A percentile compares a stretch with the other conserved stretches of the same genome.
Conservation (phyloP, 352 stramenopile genomes). For the Pythium apleroticum region DNA sequence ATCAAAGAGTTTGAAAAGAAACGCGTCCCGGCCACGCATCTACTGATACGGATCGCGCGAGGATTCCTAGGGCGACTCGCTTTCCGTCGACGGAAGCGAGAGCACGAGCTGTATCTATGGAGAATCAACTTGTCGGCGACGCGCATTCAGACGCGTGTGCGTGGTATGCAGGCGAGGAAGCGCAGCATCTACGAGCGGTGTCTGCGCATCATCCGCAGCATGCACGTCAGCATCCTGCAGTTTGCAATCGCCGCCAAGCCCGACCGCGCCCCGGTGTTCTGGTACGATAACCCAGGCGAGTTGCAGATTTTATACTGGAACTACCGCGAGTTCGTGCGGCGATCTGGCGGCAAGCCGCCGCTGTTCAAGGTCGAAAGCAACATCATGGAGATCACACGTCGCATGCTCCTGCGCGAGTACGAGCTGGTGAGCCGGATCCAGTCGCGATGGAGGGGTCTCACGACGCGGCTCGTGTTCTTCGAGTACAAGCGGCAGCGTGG, state of each 20-base stretch:
- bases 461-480: slow-evolving; percentile 57
- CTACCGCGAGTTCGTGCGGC: slow-evolving; percentile 76
- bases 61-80: slow-evolving; percentile 62
- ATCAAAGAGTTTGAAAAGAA: slow-evolving; percentile 69
- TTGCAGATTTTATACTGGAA: slow-evolving; percentile 67
- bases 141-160: slow-evolving; percentile 56
- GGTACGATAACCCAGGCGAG: slow-evolving; percentile 69
- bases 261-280: slow-evolving; percentile 63
- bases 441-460: slow-evolving; percentile 55
- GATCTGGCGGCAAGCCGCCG: slow-evolving; percentile 50
- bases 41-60: slow-evolving; percentile 62
- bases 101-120: slow-evolving; percentile 46
- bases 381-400: slow-evolving; percentile 62
- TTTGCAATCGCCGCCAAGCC: slow-evolving; percentile 36
- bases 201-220: slow-evolving; percentile 50
- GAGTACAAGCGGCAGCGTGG: slow-evolving; percentile 67
- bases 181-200: slow-evolving; percentile 67
- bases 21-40: slow-evolving; percentile 44
- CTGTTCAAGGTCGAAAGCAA: slow-evolving; percentile 77
- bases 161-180: slow-evolving; percentile 58
- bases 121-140: slow-evolving; percentile 53
- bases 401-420: slow-evolving; percentile 65
- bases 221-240: slow-evolving; percentile 53
- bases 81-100: slow-evolving; percentile 45
- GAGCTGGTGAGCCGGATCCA: slow-evolving; percentile 74